Evolutionary conservation across 163 green algal species (phyloP).

Genomic region (Scenedesmus sp.): DNA sequence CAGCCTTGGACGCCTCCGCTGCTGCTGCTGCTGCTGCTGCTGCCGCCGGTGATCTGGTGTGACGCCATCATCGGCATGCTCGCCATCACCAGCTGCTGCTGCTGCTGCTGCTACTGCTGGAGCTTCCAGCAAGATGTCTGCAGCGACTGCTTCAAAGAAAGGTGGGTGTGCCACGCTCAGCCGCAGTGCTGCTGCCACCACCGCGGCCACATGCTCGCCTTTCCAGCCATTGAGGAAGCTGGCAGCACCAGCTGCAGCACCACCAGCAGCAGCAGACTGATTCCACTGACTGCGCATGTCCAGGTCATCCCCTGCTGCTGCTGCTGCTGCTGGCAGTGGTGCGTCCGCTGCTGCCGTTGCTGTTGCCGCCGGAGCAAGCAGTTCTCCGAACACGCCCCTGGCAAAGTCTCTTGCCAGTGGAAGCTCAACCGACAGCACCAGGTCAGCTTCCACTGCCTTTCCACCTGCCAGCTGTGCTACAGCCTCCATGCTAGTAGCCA

Average conservation of each 20-base stretch:
- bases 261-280: neutral
- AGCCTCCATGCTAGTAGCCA: conserved; percentile 19
- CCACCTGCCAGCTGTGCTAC: conserved; percentile 18
- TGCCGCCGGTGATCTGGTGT: neutral
- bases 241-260: neutral
- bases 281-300: conserved; percentile 8
- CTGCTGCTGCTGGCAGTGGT: neutral
- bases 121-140: conserved; percentile 9
- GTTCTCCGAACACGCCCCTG: neutral
- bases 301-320: neutral
- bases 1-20: neutral
- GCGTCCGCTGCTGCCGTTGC: neutral
- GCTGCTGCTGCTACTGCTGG: neutral
- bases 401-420: conserved; percentile 28
- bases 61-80: neutral
- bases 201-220: conserved; percentile 36
- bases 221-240: conserved; percentile 36
- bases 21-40: conserved; percentile 29
- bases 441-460: neutral
- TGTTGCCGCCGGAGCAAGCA: neutral
- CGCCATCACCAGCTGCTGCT: neutral
- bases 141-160: conserved; percentile 36
- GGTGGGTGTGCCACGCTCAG: neutral
- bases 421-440: neutral
- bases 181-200: conserved; percentile 5